phyloP scores from a whole-genome alignment of 202 grass and related monocot genomes.

The Carex sylvatica region DNA sequence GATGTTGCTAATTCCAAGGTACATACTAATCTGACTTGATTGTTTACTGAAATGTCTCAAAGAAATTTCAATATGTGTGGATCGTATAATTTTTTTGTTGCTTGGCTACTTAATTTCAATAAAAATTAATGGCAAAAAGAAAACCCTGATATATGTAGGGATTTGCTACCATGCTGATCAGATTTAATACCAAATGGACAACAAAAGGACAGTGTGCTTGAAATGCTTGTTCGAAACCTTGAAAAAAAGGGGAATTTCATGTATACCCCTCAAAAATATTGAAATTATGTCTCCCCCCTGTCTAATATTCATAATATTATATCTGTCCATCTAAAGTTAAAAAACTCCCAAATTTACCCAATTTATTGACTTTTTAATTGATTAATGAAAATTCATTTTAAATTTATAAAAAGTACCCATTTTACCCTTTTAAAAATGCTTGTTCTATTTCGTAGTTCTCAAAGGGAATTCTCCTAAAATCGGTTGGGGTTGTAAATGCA shows the following conservation, averaged over 20 bases:
- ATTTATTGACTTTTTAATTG: too few species aligned
- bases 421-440: not conserved
- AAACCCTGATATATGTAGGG: not conserved
- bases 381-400: too few species aligned
- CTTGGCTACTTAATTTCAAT: slow-evolving; percentile 2
- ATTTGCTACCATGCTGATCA: not conserved
- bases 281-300: too few species aligned
- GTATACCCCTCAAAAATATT: too few species aligned
- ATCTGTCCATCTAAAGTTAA: too few species aligned
- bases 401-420: too few species aligned
- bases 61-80: not conserved
- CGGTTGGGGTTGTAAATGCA: slow-evolving; percentile 76
- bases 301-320: too few species aligned
- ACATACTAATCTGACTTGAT: slow-evolving; percentile 33
- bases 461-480: slow-evolving; percentile 68
- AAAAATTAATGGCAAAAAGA: not conserved
- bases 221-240: not conserved
- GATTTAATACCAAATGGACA: not conserved
- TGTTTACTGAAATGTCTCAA: slow-evolving; percentile 7
- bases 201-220: not conserved
- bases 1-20: slow-evolving; percentile 83
- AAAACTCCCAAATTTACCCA: too few species aligned
- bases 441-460: slow-evolving; percentile 38
- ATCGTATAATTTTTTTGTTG: not conserved
- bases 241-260: too few species aligned